Percentiles rank a stretch among this genome's conserved stretches.
Conservation (phyloP, 192 early-diverging fungal genomes). For the Haplosporangium gracile region DNA sequence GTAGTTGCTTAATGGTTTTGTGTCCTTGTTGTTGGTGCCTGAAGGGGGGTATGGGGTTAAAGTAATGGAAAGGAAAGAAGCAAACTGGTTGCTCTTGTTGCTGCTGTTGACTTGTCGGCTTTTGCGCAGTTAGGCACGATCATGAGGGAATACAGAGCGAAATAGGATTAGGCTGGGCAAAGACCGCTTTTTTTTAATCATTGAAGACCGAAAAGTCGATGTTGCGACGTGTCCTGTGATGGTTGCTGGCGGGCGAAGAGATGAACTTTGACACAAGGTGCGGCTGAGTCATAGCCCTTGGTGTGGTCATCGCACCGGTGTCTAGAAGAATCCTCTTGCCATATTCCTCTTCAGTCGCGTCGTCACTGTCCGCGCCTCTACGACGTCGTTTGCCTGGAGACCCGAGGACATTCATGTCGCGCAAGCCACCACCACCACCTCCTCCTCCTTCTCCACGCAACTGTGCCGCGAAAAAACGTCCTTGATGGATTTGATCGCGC, state of each 20-base stretch:
- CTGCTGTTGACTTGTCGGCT: not conserved
- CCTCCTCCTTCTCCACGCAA: constrained; percentile 1
- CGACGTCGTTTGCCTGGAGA: constrained; percentile 27
- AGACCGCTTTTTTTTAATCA: not conserved
- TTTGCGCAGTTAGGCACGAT: not conserved
- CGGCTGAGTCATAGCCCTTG: not conserved
- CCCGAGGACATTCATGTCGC: not conserved
- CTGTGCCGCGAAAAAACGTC: constrained; percentile 28
- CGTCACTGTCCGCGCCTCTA: not conserved
- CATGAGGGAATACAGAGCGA: not conserved
- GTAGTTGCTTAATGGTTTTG: not conserved
- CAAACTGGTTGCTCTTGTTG: not conserved
- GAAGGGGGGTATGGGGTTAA: not conserved
- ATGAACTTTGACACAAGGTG: not conserved
- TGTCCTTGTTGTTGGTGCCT: not conserved
- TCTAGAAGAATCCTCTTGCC: not conserved
- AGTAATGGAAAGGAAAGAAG: not conserved
- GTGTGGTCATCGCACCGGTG: not conserved
- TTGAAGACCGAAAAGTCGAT: constrained; percentile 1
- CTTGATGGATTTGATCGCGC: constrained; percentile 13
- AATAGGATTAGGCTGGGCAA: not conserved
- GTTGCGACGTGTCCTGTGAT: not conserved
- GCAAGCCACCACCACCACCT: not conserved
- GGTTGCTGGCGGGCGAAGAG: not conserved
- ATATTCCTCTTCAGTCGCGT: not conserved